Base-by-base conservation (phyloP, 768 basidiomycete genomes). In the Boletus bicolor region DNA sequence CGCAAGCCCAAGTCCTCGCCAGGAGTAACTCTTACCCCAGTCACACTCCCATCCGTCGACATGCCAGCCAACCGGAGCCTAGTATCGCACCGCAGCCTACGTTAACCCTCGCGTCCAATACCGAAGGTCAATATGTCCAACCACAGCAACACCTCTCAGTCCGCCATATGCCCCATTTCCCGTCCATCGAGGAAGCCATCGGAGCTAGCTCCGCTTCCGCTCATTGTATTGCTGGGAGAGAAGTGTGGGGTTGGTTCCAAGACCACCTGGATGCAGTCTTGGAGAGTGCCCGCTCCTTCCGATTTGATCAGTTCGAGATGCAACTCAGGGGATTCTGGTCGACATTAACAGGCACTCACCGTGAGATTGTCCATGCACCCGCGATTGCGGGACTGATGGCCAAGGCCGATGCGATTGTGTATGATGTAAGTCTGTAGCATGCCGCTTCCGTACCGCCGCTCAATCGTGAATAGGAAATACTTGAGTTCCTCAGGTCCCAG, bases 171-270 rank as follows among this genome's bases (percentile, higher is more conserved):
- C 79, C 86, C 0, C 84, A 87, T 62, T 94, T 93, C 73, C 92
- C 92, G 3, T 85, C 83, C 45, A 89, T 93, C 59, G 91, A 91
- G 57, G 91, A 93, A 73, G 90, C 90, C 21, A 81, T 92, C 38
- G 87, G 86, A 46, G 77, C 82, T 28, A 85, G 77, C 64, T 87
- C 87, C 11, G 82, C 85, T n/a, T 82, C 89, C 44, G 77, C 89
- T 30, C 87, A 93, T 62, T 82, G 84, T 52, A 79, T 91, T 21
- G 86, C 86, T 57, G 92, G 89, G 30, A 83, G 89, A 61, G 90
- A 91, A 70, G 89, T 92, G 7, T 96, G 93, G 93, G 81, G 78
- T 32, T 91, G 90, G 86, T 96, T 96, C 78, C 87, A 90, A 70
- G 88, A 92, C 54, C 93, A 96, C 75, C 78, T 93, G 57, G 91